Evolutionary conservation across 768 basidiomycete species (phyloP), one percentile per base, ranked within the genome.

Genomic region (Atractiella rhizophila): DNA sequence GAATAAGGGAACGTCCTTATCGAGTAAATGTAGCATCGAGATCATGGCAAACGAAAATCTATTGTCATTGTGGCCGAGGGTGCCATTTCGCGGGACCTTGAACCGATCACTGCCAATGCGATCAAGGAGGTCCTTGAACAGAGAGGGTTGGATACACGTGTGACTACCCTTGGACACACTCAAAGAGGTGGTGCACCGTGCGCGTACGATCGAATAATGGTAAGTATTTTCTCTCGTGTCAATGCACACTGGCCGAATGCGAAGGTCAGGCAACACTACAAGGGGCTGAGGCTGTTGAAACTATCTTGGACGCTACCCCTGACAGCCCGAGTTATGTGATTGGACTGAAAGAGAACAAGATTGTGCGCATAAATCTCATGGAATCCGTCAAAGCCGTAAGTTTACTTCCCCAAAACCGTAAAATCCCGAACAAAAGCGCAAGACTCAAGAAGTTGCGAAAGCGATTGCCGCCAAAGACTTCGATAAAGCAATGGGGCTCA

Each of bases 11-110:
- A n/a, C n/a, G n/a, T n/a, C 11, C 23, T 7, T 12, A 2, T 1
- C 25, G 28, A 28, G 35, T 37, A 10, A 28, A 23, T 15, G 16
- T 48, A 96, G 83, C 86, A 96, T 59, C 77, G 91, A 43, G 63
- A 69, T 48, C 63, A 76, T 19, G 91, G 91, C 27, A 96, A 96
- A 63, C 74, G 91, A 51, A 94, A 88, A 63, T 96, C 88, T 1
- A 91, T 98, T 49, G 83, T 98, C 43, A 91, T 98, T 48, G 76
- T 96, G 30, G 88, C 91, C 1, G 91, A 98, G 61, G 91, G 91
- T 19, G 88, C 91, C 9, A 72, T 77, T 35, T 88, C 96, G 57
- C 62, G 66, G 36, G 65, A 77, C 51, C 69, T 96, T 34, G 73
- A 88, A 23, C 83, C 83, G n/a, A 94, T 98, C 56, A 73, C 67